phyloP scores from a whole-genome alignment of 495 filamentous ascomycete genomes.

The Cercophora newfieldiana region DNA sequence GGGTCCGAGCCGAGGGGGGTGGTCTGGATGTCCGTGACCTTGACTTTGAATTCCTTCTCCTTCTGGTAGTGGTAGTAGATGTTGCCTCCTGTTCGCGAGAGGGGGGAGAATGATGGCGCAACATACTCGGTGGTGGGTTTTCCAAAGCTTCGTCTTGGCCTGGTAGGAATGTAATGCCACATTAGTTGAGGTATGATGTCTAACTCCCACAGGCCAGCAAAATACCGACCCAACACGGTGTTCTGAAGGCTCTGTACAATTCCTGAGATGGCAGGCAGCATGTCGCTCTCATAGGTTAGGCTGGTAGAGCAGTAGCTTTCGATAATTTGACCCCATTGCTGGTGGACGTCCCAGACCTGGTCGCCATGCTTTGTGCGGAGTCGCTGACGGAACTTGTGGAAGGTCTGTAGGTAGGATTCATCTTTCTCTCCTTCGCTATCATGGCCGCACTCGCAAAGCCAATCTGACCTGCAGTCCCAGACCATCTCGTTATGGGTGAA shows the following conservation, averaged over 20 bases:
- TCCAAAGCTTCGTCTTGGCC: background rate
- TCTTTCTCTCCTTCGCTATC: background rate
- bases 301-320: background rate
- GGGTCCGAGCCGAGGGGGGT: background rate
- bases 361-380: background rate
- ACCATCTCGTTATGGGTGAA: background rate
- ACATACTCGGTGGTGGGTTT: background rate
- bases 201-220: background rate
- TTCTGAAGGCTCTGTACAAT: background rate
- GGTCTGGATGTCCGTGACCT: background rate
- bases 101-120: background rate
- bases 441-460: background rate
- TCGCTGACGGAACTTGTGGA: background rate
- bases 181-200: background rate
- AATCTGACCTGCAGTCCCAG: background rate
- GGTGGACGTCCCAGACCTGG: background rate
- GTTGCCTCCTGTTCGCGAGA: background rate
- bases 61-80: too few species aligned
- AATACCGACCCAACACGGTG: background rate
- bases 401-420: background rate
- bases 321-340: background rate
- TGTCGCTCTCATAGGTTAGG: background rate
- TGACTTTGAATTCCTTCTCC: too few species aligned
- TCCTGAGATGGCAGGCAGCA: background rate
- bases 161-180: background rate